phyloP scores from a whole-genome alignment of 2,329 filamentous ascomycete genomes.

The Monosporascus ibericus region DNA sequence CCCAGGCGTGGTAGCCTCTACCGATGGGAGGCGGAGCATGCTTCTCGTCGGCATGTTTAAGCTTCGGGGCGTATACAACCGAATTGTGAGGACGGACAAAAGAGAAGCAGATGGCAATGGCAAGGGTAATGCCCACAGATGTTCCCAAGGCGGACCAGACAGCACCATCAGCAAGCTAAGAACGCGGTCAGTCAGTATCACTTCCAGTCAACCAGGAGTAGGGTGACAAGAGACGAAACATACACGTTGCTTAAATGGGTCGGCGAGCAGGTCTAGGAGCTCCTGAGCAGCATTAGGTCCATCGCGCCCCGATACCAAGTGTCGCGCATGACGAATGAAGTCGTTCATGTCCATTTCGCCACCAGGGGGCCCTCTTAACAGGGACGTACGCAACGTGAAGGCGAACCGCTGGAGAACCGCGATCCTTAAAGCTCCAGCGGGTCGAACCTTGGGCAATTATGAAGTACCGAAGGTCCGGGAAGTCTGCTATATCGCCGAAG shows the following conservation, averaged over 20 bases:
- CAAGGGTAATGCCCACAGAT: conserved; percentile 67
- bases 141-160: conserved; percentile 75
- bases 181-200: conserved; percentile 4
- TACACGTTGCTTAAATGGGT: conserved; percentile 46
- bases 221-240: conserved; percentile 6
- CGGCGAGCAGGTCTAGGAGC: conserved; percentile 41
- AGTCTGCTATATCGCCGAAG: not conserved
- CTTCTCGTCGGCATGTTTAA: conserved; percentile 86
- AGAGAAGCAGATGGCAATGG: conserved; percentile 77
- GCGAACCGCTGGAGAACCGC: not conserved
- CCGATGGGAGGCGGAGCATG: conserved; percentile 83
- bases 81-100: conserved; percentile 86
- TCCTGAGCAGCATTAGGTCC: conserved; percentile 30
- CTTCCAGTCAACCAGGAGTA: not conserved
- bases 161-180: conserved; percentile 47
- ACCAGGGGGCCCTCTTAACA: not conserved
- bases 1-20: conserved; percentile 84
- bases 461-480: not conserved
- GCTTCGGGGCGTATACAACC: conserved; percentile 87
- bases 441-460: not conserved
- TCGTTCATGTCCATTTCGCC: conserved; percentile 9
- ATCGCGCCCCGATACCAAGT: conserved; percentile 9
- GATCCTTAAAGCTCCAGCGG: not conserved
- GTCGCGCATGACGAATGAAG: conserved; percentile 7
- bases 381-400: not conserved